Evolutionary conservation across 129 eudicot genomes (phyloP), one percentile per base, ranked within the genome.

Genomic region (Artemisia tridentata): DNA sequence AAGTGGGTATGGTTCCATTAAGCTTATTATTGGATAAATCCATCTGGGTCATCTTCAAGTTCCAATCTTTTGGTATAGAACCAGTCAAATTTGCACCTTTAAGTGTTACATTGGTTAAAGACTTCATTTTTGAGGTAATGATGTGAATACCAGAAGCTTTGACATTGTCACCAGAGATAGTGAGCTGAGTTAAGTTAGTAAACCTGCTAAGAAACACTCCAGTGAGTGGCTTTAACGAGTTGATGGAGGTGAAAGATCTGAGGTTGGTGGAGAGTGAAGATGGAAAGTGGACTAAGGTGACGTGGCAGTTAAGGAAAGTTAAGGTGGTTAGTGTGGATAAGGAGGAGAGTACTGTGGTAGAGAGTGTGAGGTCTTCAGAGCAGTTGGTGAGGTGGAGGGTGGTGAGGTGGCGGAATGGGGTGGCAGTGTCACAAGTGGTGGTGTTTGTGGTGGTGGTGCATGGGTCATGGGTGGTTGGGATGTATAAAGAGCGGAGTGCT

Each of bases 351-450:
- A 86, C 82, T 15, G 86, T 82, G 76, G 63, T 64, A 72, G 91
- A 84, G 11, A 90, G 67, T 7, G 84, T 59, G 72, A 87, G 77
- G 81, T 84, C 87, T 75, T 49, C 78, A 45, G 96, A 83, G 81
- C 96, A 90, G 84, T 90, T 87, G 34, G 79, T 14, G 71, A 87
- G 91, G 27, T 71, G 83, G 82, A 90, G 91, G 76, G 83, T 73
- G 73, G 72, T 21, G 77, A 90, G 83, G 85, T 87, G 91, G 84
- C 91, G 83, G 75, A 87, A 90, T 66, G 91, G 96, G 49, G 75
- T 48, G 75, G 85, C 75, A 81, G 75, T 27, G 85, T 90, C 96
- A 50, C 95, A 90, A 2, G 74, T 53, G 83, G 88, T 76, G 96
- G 88, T 68, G 67, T 67, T 84, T 63, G 84, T 67, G 80, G 72